These are phyloP conservation scores for Rugonectria rugulosa DNA, from an alignment of 2,329 filamentous ascomycete species.

Conservation along the genomic window DNA sequence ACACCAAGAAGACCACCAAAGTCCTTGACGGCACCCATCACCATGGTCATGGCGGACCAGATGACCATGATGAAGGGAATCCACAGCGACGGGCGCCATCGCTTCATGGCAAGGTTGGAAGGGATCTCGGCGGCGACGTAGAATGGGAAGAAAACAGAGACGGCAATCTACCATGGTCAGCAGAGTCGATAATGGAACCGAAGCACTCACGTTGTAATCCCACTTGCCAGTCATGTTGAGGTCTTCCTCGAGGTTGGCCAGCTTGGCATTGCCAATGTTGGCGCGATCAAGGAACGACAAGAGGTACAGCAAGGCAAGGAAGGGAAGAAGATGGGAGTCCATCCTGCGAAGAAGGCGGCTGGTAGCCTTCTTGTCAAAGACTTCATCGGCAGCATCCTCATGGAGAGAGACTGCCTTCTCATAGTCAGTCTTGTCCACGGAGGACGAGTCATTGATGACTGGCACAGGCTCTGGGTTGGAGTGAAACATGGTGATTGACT, in stretches of 20 bases:
- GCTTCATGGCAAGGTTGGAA: slow-evolving; percentile 64
- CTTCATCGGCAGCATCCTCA: slow-evolving; percentile 32
- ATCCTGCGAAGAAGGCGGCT: slow-evolving; percentile 61
- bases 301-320: slow-evolving; percentile 66
- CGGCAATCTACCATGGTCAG: slow-evolving; percentile 44
- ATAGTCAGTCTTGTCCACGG: slow-evolving; percentile 39
- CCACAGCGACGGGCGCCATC: slow-evolving; percentile 58
- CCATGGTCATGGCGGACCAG: slow-evolving; percentile 57
- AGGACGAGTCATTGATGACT: slow-evolving; percentile 34
- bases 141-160: slow-evolving; percentile 61
- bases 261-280: slow-evolving; percentile 63
- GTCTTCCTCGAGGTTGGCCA: slow-evolving; percentile 58
- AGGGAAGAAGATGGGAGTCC: slow-evolving; percentile 64
- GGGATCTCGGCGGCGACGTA: slow-evolving; percentile 63
- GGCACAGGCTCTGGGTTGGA: slow-evolving; percentile 20
- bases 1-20: slow-evolving; percentile 58
- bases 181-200: not conserved
- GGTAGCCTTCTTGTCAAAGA: slow-evolving; percentile 48
- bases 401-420: slow-evolving; percentile 38
- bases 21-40: slow-evolving; percentile 60
- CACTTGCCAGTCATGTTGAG: slow-evolving; percentile 43
- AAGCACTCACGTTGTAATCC: slow-evolving; percentile 44
- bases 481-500: slow-evolving; percentile 28
- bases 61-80: slow-evolving; percentile 61
- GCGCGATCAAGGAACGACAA: slow-evolving; percentile 57